Evolutionary conservation across 495 filamentous ascomycete genomes (phyloP).

Genomic region (Emericellopsis terricola): DNA sequence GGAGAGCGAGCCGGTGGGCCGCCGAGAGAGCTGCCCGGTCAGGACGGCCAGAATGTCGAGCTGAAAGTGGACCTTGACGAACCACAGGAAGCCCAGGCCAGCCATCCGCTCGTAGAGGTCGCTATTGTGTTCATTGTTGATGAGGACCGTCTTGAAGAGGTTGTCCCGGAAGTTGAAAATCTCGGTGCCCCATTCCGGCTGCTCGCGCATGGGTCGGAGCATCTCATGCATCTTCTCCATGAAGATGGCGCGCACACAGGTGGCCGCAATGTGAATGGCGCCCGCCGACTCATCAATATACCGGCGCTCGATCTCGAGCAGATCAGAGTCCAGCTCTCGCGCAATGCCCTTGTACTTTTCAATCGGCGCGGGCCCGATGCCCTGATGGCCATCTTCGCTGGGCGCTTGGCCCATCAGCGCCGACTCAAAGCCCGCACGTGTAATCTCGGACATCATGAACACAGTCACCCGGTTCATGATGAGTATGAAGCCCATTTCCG

Average conservation of each 20-base stretch:
- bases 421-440: slow-evolving; percentile 24
- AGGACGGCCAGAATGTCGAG: slow-evolving; percentile 34
- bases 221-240: slow-evolving; percentile 24
- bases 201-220: slow-evolving; percentile 22
- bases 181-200: slow-evolving; percentile 21
- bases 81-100: slow-evolving; percentile 29
- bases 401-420: slow-evolving; percentile 17
- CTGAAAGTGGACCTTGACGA: slow-evolving; percentile 29
- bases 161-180: slow-evolving; percentile 21
- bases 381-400: background rate
- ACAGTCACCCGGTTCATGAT: slow-evolving; percentile 17
- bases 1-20: slow-evolving; percentile 27
- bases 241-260: slow-evolving; percentile 24
- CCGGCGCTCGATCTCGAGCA: slow-evolving; percentile 28
- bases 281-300: slow-evolving; percentile 42
- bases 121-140: slow-evolving; percentile 22
- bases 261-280: slow-evolving; percentile 38
- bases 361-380: slow-evolving; percentile 10
- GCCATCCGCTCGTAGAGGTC: slow-evolving; percentile 17
- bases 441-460: slow-evolving; percentile 13
- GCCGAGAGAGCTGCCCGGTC: slow-evolving; percentile 29
- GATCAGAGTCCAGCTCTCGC: slow-evolving; percentile 20
- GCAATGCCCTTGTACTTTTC: slow-evolving; percentile 29
- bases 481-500: slow-evolving; percentile 53
- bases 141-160: slow-evolving; percentile 26